Percentiles rank a stretch among this genome's conserved stretches.
Evolutionary conservation across 129 eudicot genomes (phyloP).

Genomic region (Lactuca saligna): DNA sequence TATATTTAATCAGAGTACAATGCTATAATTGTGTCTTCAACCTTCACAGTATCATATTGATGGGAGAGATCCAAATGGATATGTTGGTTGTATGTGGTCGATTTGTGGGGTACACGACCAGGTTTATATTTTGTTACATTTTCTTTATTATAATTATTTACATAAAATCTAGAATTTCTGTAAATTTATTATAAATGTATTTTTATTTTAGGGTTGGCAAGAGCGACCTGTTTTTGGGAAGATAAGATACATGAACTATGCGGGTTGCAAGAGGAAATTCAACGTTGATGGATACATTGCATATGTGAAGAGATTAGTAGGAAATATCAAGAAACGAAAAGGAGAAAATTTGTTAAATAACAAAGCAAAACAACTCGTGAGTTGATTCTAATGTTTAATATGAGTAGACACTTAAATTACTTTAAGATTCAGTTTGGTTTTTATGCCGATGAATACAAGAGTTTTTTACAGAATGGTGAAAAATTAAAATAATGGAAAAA

Average conservation of each 20-base stretch:
- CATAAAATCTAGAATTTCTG: neutral
- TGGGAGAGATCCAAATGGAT: constrained; percentile 95
- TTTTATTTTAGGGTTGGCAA: constrained; percentile 73
- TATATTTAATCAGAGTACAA: too few species aligned
- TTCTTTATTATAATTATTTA: constrained; percentile 4
- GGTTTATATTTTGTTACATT: constrained; percentile 36
- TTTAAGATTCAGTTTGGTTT: neutral
- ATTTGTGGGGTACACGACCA: constrained; percentile 97
- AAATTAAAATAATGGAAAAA: constrained; percentile 1
- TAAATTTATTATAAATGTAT: neutral
- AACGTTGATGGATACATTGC: constrained; percentile 86
- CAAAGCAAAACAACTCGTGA: constrained; percentile 45
- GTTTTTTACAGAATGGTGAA: constrained; percentile 18
- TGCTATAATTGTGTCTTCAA: neutral
- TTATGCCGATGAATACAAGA: constrained; percentile 6
- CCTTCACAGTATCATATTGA: constrained; percentile 74
- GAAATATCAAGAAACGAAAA: constrained; percentile 84
- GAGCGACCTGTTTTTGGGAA: constrained; percentile 89
- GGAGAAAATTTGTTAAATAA: constrained; percentile 45
- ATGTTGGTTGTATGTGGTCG: constrained; percentile 99
- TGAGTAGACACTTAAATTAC: neutral
- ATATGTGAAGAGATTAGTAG: constrained; percentile 72
- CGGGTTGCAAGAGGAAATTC: constrained; percentile 96
- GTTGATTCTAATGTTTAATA: constrained; percentile 2
- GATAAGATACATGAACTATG: constrained; percentile 94